Conservation (phyloP, 352 stramenopile species). For the Thraustochytrium striatum region DNA sequence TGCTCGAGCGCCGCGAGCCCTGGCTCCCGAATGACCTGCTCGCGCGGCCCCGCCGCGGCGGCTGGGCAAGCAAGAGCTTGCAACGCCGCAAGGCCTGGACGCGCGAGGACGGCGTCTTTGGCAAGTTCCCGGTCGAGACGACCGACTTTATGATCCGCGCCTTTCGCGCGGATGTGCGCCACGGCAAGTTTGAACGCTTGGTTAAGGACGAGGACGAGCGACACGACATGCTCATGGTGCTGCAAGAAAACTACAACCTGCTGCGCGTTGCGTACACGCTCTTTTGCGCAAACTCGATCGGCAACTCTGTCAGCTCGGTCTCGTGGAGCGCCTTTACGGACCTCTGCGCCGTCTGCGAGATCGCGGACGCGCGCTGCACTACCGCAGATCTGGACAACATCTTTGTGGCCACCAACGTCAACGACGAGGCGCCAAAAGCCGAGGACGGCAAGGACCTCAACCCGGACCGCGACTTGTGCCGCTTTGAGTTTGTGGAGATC, state of each 20-base stretch:
- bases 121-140: background rate
- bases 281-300: conserved; percentile 25
- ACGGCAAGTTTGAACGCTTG: conserved; percentile 14
- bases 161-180: conserved; percentile 11
- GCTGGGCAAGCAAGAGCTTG: background rate
- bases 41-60: background rate
- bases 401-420: conserved; percentile 43
- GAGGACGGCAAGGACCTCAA: conserved; percentile 20
- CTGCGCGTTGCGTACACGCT: conserved; percentile 28
- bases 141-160: background rate
- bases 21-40: background rate
- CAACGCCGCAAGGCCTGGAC: background rate
- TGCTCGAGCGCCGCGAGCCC: background rate
- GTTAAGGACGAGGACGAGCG: conserved; percentile 18
- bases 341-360: background rate
- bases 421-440: background rate
- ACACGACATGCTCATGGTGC: conserved; percentile 2
- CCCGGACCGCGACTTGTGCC: conserved; percentile 31
- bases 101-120: conserved; percentile 25
- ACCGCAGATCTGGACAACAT: conserved; percentile 35
- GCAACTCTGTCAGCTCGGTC: conserved; percentile 22
- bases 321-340: conserved; percentile 38
- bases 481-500: conserved; percentile 43
- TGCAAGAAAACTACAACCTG: conserved; percentile 43
- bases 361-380: background rate